Conservation (phyloP, 2,329 filamentous ascomycete genomes). For the Colletotrichum tofieldiae region DNA sequence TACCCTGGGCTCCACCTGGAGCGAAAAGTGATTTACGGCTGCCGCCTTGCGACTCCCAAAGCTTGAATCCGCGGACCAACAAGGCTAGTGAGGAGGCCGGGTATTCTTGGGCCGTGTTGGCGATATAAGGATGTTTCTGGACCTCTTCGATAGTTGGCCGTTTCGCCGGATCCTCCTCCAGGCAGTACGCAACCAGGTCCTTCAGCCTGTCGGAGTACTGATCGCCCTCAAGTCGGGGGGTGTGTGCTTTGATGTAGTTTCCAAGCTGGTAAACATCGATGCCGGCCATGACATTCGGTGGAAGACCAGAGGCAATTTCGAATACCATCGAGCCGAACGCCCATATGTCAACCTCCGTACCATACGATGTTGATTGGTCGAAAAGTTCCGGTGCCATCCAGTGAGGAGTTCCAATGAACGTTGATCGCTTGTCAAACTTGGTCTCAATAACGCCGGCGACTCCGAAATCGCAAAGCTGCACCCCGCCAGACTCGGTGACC, state of each 20-base stretch:
- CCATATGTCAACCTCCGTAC: slow-evolving; percentile 86
- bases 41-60: slow-evolving; percentile 84
- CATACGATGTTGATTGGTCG: slow-evolving; percentile 75
- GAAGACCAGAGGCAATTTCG: slow-evolving; percentile 84
- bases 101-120: slow-evolving; percentile 73
- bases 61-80: slow-evolving; percentile 79
- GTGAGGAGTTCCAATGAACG: slow-evolving; percentile 86
- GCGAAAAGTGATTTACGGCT: slow-evolving; percentile 77
- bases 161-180: slow-evolving; percentile 77
- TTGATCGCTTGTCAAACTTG: slow-evolving; percentile 83
- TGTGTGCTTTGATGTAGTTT: slow-evolving; percentile 71
- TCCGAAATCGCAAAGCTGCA: slow-evolving; percentile 89
- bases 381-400: slow-evolving; percentile 91
- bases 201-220: slow-evolving; percentile 79
- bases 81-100: slow-evolving; percentile 75
- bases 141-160: slow-evolving; percentile 80
- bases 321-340: slow-evolving; percentile 86
- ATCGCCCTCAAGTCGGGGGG: slow-evolving; percentile 80
- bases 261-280: slow-evolving; percentile 64
- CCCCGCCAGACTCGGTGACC: slow-evolving; percentile 81
- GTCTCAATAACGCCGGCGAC: slow-evolving; percentile 85
- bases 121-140: slow-evolving; percentile 79
- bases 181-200: slow-evolving; percentile 80
- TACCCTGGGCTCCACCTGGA: slow-evolving; percentile 71
- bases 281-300: slow-evolving; percentile 76